Evolutionary conservation across 306 rosid genomes (phyloP).

Genomic region (Cicer yamashitae): DNA sequence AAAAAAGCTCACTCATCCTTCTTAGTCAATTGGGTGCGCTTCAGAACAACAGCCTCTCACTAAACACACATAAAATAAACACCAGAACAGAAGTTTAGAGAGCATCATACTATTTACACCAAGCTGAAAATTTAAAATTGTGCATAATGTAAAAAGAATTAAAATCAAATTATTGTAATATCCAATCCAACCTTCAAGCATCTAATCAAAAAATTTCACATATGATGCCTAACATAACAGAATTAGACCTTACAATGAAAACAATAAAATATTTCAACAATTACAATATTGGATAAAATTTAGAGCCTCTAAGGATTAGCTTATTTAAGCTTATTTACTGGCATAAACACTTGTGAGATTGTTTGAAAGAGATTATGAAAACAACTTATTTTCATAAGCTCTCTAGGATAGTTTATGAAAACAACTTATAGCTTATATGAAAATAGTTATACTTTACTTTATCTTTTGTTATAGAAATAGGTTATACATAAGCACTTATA

Average conservation of each 20-base stretch:
- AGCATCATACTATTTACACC: not conserved
- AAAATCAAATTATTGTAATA: not conserved
- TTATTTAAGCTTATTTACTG: too few relatives aligned
- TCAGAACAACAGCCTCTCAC: constrained; percentile 14
- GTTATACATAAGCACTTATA: too few relatives aligned
- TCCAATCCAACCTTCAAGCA: not conserved
- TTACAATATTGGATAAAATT: too few relatives aligned
- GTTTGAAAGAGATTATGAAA: too few relatives aligned
- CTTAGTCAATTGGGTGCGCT: not conserved
- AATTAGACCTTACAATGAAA: not conserved
- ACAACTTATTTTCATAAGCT: too few relatives aligned
- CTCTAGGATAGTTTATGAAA: too few relatives aligned
- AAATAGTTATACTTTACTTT: too few relatives aligned
- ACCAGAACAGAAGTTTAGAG: constrained; percentile 6
- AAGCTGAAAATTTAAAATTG: not conserved
- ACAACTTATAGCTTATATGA: too few relatives aligned
- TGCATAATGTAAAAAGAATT: not conserved
- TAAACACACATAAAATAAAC: constrained; percentile 19
- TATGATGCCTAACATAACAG: not conserved
- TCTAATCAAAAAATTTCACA: not conserved
- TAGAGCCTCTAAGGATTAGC: too few relatives aligned
- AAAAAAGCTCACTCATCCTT: constrained; percentile 80
- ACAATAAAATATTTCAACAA: not conserved
- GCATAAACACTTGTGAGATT: too few relatives aligned
- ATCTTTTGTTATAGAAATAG: too few relatives aligned